phyloP scores from a whole-genome alignment of 192 early-diverging fungal genomes.

The Podila horticola region DNA sequence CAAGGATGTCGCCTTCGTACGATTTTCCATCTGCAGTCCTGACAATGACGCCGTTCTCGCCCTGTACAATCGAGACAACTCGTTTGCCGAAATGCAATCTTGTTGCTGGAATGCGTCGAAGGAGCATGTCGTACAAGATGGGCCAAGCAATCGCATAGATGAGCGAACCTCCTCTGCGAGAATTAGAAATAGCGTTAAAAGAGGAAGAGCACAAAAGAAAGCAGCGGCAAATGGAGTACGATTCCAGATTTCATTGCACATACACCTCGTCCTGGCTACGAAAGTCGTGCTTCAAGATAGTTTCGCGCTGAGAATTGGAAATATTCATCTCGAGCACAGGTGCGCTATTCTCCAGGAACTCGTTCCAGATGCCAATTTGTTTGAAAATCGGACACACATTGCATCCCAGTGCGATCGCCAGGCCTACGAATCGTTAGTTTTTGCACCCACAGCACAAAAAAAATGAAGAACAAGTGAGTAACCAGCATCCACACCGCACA shows the following conservation, averaged over 20 bases:
- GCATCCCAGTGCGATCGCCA: constrained; percentile 15
- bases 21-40: constrained; percentile 25
- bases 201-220: too few species aligned
- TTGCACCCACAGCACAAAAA: neutral
- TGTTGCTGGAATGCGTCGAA: constrained; percentile 4
- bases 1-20: constrained; percentile 31
- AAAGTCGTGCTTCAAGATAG: constrained; percentile 8
- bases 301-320: constrained; percentile 3
- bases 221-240: too few species aligned
- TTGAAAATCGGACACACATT: constrained; percentile 22
- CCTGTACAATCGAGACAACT: constrained; percentile 19
- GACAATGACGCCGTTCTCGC: constrained; percentile 18
- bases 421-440: constrained; percentile 1
- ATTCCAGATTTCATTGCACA: too few species aligned
- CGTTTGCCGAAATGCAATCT: constrained; percentile 22
- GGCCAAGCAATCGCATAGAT: constrained; percentile 7
- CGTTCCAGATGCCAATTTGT: constrained; percentile 20
- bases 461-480: neutral
- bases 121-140: constrained; percentile 8
- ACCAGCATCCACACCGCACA: neutral
- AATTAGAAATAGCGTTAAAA: too few species aligned
- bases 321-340: constrained; percentile 5
- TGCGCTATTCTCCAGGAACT: constrained; percentile 5
- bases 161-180: neutral
- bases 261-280: neutral